Conservation (phyloP, 331 rosid species). For the Cydonia oblonga region DNA sequence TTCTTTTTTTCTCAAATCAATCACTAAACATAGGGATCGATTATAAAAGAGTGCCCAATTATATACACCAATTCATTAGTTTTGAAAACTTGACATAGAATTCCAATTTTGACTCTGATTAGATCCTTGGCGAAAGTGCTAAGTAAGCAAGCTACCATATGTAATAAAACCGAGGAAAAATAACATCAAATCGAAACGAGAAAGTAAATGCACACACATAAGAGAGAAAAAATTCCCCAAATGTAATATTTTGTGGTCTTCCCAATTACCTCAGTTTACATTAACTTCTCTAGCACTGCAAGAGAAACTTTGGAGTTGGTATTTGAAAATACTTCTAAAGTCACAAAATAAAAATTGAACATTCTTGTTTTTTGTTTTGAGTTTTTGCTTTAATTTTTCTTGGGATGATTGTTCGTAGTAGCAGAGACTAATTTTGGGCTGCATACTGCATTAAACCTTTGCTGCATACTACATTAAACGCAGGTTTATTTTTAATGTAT, state of each 20-base stretch:
- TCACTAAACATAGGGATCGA: too few species aligned
- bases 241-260: not conserved
- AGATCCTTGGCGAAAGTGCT: too few species aligned
- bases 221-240: not conserved
- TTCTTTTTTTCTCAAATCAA: too few species aligned
- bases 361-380: not conserved
- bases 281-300: not conserved
- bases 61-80: too few species aligned
- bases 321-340: not conserved
- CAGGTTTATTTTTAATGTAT: not conserved
- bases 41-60: too few species aligned
- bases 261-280: not conserved
- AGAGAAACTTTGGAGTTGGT: not conserved
- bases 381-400: not conserved
- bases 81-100: too few species aligned
- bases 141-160: too few species aligned
- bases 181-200: not conserved
- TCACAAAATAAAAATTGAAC: not conserved
- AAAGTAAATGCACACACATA: not conserved
- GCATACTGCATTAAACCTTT: not conserved
- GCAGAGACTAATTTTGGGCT: not conserved
- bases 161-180: too few species aligned
- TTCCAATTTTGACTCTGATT: too few species aligned
- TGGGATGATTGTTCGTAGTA: not conserved
- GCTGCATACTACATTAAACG: too few species aligned